A percentile compares a stretch with the other conserved stretches of the same genome.
phyloP scores from a whole-genome alignment of 768 basidiomycete species.

The Tulasnella calospora region DNA sequence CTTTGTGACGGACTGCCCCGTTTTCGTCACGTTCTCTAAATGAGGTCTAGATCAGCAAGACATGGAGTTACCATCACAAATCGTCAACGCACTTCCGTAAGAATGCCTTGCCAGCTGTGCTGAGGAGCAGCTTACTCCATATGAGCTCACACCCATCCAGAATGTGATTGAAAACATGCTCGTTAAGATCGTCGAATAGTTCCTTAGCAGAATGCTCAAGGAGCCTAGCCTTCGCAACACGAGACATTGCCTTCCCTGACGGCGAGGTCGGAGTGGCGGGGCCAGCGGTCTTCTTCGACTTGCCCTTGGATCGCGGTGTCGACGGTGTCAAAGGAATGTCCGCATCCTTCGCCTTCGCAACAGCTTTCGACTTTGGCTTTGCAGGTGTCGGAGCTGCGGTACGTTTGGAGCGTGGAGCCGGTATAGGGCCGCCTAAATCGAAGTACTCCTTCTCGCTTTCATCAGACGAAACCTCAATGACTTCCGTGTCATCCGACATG shows the following conservation, averaged over 20 bases:
- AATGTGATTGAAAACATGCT: conserved; percentile 16
- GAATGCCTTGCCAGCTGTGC: conserved; percentile 27
- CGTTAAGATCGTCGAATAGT: conserved; percentile 23
- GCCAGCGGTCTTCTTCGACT: conserved; percentile 7
- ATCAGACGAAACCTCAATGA: conserved; percentile 19
- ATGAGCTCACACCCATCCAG: conserved; percentile 26
- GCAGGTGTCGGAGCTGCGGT: background rate
- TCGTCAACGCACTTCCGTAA: conserved; percentile 13
- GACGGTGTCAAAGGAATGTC: background rate
- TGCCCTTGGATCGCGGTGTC: conserved; percentile 1
- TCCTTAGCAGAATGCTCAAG: conserved; percentile 24
- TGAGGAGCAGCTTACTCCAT: conserved; percentile 25
- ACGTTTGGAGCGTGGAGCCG: background rate
- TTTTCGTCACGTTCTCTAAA: conserved; percentile 3
- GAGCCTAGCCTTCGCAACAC: conserved; percentile 15
- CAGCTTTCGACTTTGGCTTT: conserved; percentile 12
- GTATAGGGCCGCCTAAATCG: background rate
- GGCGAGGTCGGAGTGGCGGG: conserved; percentile 23
- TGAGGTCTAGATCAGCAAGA: background rate
- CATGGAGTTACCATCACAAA: background rate
- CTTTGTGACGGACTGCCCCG: background rate
- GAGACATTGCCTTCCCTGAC: conserved; percentile 17
- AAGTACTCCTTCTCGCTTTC: background rate
- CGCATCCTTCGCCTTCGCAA: background rate
- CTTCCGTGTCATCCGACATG: background rate